A percentile compares a stretch with the other conserved stretches of the same genome.
phyloP scores from a whole-genome alignment of 176 grass and related monocot genomes.

The Thinopyrum elongatum region DNA sequence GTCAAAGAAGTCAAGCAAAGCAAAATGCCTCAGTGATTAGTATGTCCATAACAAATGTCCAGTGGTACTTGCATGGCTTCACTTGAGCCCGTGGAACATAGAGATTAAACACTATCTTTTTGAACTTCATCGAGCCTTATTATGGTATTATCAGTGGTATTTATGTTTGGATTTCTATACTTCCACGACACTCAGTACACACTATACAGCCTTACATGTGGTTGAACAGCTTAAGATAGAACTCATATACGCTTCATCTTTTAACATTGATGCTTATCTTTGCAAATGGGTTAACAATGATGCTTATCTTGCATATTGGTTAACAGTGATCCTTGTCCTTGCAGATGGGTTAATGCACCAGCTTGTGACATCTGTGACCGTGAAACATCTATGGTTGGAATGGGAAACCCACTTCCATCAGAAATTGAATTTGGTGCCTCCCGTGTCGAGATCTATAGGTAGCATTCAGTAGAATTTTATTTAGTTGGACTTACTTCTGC shows the following conservation, averaged over 20 bases:
- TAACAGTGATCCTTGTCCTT: background rate
- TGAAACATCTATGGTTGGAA: conserved; percentile 68
- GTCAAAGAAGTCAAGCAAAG: conserved; percentile 12
- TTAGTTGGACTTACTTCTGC: background rate
- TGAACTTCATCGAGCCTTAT: background rate
- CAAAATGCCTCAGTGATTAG: background rate
- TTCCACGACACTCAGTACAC: background rate
- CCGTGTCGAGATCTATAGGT: conserved; percentile 96
- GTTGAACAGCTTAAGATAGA: background rate
- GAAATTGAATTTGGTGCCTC: conserved; percentile 79
- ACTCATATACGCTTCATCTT: conserved; percentile 16
- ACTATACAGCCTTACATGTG: background rate
- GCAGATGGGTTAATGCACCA: conserved; percentile 91
- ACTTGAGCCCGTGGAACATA: conserved; percentile 6
- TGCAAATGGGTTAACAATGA: conserved; percentile 80
- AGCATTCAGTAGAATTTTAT: conserved; percentile 25
- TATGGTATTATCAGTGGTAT: conserved; percentile 11
- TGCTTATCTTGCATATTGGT: conserved; percentile 23
- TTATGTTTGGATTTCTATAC: conserved; percentile 1
- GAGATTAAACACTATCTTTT: background rate
- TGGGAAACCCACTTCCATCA: conserved; percentile 64
- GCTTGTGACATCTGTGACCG: conserved; percentile 72
- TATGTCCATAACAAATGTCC: conserved; percentile 5
- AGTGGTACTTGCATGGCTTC: background rate
- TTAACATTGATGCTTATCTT: conserved; percentile 26